Conservation (phyloP, 2,329 filamentous ascomycete species). For the Orbilia oligospora region DNA sequence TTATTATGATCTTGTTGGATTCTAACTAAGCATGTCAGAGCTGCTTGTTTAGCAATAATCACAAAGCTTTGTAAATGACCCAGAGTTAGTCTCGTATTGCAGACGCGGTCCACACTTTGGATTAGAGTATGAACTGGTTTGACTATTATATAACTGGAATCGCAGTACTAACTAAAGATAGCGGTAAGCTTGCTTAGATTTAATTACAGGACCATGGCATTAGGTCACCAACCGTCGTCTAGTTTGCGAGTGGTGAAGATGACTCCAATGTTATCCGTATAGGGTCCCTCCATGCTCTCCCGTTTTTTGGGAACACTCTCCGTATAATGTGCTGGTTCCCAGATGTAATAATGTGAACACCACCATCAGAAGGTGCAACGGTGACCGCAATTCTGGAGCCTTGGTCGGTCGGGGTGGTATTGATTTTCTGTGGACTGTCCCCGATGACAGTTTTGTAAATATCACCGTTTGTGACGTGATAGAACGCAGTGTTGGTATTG, state of each 20-base stretch:
- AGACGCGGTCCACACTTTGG: too few species aligned
- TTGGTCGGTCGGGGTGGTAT: background rate
- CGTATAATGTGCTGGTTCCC: conserved; percentile 5
- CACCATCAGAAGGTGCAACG: background rate
- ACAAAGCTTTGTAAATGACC: too few species aligned
- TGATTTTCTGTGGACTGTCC: background rate
- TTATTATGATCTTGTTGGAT: too few species aligned
- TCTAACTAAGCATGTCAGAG: too few species aligned
- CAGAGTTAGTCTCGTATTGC: too few species aligned
- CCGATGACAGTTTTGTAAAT: conserved; percentile 6
- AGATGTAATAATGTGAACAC: conserved; percentile 25
- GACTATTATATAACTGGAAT: too few species aligned
- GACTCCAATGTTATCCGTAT: background rate
- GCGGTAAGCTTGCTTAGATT: too few species aligned
- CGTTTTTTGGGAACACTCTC: conserved; percentile 22
- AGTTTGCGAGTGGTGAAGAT: background rate
- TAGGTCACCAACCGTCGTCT: too few species aligned
- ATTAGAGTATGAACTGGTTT: too few species aligned
- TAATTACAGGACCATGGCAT: too few species aligned
- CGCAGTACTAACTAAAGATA: too few species aligned
- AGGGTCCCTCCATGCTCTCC: background rate
- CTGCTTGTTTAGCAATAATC: too few species aligned
- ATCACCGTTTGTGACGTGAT: background rate
- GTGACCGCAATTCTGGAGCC: conserved; percentile 22
- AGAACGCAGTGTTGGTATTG: background rate